Evolutionary conservation across 768 basidiomycete genomes (phyloP).

Genomic region (Lactarius pseudohatsudake): DNA sequence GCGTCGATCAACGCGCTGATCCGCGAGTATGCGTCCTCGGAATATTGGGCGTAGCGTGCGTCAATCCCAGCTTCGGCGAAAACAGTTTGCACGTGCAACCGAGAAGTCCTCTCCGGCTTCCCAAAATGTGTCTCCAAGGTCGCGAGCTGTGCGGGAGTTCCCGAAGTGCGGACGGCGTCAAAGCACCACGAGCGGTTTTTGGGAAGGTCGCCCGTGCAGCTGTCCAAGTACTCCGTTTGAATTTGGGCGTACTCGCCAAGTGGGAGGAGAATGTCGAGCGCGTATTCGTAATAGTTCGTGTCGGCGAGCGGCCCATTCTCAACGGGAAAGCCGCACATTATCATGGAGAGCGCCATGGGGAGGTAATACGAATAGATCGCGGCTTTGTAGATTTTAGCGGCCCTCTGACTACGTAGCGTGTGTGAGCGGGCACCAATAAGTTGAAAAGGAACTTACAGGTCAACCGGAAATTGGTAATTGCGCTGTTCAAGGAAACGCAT

Average conservation of each 20-base stretch:
- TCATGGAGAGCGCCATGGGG: constrained; percentile 92
- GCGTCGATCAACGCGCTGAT: constrained; percentile 67
- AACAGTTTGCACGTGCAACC: constrained; percentile 62
- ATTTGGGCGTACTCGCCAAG: constrained; percentile 98
- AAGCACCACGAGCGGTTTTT: constrained; percentile 98
- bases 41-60: constrained; percentile 71
- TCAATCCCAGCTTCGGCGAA: constrained; percentile 71
- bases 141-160: constrained; percentile 52
- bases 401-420: constrained; percentile 59
- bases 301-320: constrained; percentile 44
- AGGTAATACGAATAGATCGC: constrained; percentile 99
- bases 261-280: constrained; percentile 79
- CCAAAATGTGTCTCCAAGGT: constrained; percentile 68
- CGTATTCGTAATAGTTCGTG: constrained; percentile 64
- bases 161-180: constrained; percentile 73
- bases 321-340: constrained; percentile 61
- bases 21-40: constrained; percentile 65
- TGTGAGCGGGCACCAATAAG: neutral
- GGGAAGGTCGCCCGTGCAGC: constrained; percentile 85
- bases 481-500: constrained; percentile 1
- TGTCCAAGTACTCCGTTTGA: constrained; percentile 89
- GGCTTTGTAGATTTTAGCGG: constrained; percentile 96
- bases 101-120: constrained; percentile 51
- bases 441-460: constrained; percentile 52
- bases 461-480: constrained; percentile 75